Evolutionary conservation across 371 early-diverging fungal genomes (phyloP).

Genomic region (Mortierella sp.): DNA sequence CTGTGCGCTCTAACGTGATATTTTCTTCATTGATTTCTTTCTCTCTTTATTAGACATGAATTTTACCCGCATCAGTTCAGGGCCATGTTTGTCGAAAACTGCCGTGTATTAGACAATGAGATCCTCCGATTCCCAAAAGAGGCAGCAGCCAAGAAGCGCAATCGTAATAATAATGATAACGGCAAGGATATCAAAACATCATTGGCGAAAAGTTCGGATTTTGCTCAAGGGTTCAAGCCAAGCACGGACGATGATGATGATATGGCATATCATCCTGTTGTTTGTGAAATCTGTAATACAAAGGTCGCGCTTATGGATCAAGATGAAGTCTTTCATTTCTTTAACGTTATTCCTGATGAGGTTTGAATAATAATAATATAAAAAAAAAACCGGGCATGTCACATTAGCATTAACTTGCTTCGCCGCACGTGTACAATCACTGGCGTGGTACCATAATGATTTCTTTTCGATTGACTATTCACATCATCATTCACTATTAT

Average conservation of each 20-base stretch:
- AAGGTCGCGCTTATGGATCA: slow-evolving; percentile 76
- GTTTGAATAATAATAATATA: no score
- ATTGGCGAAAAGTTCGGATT: not conserved
- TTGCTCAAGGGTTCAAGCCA: slow-evolving; percentile 30
- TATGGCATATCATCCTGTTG: slow-evolving; percentile 68
- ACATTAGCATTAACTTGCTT: no score
- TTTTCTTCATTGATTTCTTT: not conserved
- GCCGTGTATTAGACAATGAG: slow-evolving; percentile 59
- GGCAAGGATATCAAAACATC: not conserved
- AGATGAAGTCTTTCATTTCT: slow-evolving; percentile 81
- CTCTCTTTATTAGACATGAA: slow-evolving; percentile 62
- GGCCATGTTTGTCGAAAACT: slow-evolving; percentile 80
- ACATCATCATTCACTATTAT: not conserved
- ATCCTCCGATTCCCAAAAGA: slow-evolving; percentile 48
- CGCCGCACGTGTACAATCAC: no score
- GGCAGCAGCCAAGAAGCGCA: slow-evolving; percentile 12
- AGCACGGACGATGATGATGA: slow-evolving; percentile 32
- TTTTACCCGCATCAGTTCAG: slow-evolving; percentile 73
- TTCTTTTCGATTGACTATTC: no score
- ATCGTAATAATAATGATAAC: not conserved
- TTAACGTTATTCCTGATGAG: slow-evolving; percentile 67
- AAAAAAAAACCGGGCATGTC: not conserved
- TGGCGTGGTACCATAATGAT: no score
- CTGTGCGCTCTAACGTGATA: not conserved
- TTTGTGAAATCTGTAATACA: slow-evolving; percentile 72